Evolutionary conservation across 2,329 filamentous ascomycete species (phyloP), one percentile per base, ranked within the genome.

Genomic region (Phoma sp.): DNA sequence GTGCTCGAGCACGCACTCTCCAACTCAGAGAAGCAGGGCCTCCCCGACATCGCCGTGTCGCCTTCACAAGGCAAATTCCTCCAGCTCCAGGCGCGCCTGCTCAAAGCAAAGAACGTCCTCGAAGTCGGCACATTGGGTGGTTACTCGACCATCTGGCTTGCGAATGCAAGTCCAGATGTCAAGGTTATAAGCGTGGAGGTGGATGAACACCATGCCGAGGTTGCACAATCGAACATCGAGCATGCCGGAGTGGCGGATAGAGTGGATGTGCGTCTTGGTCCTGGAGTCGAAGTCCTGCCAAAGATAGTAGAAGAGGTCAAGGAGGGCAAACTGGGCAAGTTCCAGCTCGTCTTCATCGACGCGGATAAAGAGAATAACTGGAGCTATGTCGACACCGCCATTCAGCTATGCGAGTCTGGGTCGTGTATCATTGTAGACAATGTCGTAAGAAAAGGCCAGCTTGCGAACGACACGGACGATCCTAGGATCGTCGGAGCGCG

Each of bases 71-170:
- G 71, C 40, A 75, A 74, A 50, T 72, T 62, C 60, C 65, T 75
- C 17, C 67, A 69, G 33, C 64, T 74, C 1, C 71, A 73, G 51
- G 69, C 69, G 10, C 65, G 67, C 27, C 53, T 73, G 17, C 45
- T 68, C 1, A 61, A 58, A 24, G 70, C 69, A 19, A 67, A 64
- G 49, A 64, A 68, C 40, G 59, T 71, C 6, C 79, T 86, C 32
- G 84, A 86, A 64, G 73, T 86, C 43, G 84, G 84, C 22, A 85
- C 82, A 0, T 67, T 86, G 24, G 83, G 83, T 12, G 83, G 78
- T 7, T 85, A 84, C 67, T 79, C 78, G 1, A 77, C 80, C 13
- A 81, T 85, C 49, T 85, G 80, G 76, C 75, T 86, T 43, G 82
- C 82, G 2, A 68, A 67, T 19, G 64, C 72, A 12, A 69, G 67